Base-by-base conservation (phyloP, 176 grass and related monocot genomes). In the Bromus sterilis region DNA sequence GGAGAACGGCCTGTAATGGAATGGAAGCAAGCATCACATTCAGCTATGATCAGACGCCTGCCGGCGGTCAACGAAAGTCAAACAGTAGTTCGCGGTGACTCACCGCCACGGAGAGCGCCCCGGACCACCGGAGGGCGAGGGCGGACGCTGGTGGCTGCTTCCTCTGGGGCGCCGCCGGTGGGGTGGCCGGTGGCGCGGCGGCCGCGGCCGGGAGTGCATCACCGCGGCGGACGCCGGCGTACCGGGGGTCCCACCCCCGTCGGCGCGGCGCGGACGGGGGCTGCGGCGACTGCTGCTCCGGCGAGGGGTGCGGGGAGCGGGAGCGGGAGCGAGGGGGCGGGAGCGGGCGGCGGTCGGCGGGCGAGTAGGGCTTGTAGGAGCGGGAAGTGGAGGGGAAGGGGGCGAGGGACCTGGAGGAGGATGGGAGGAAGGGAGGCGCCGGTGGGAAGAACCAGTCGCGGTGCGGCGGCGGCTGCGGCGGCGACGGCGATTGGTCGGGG, bases 371-470 rank as follows among this genome's bases (percentile, higher is more conserved):
- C 44, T 83, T 88, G 39, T 76, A 75, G 31, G 70, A 77, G 64
- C 91, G 84, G 41, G 71, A 66, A 36, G 91, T 91, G 76, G 88
- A 91, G 13, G 91, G 88, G 71, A 94, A 94, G 37, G 81, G 82
- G 4, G 59, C 73, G 49, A 63, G 55, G 15, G 83, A 23, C 44
- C 80, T 71, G 40, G 85, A 78, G 67, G 67, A 71, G 25, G 88
- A 84, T n/a, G 79, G 73, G 33, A 86, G 86, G 83, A 83, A 83
- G 29, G 87, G 82, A 28, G 80, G 82, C 75, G 91, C 75, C 74
- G 88, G 84, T 29, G 91, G 91, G 80, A 94, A 94, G 88, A 94
- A 94, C 91, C 88, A 94, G 79, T 94, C 88, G 36, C 91, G 88
- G 88, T 86, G 85, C 11, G 26, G 62, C 37, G 78, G 34, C 49